Conservation (phyloP, 495 filamentous ascomycete genomes). For the Eremomyces bilateralis region DNA sequence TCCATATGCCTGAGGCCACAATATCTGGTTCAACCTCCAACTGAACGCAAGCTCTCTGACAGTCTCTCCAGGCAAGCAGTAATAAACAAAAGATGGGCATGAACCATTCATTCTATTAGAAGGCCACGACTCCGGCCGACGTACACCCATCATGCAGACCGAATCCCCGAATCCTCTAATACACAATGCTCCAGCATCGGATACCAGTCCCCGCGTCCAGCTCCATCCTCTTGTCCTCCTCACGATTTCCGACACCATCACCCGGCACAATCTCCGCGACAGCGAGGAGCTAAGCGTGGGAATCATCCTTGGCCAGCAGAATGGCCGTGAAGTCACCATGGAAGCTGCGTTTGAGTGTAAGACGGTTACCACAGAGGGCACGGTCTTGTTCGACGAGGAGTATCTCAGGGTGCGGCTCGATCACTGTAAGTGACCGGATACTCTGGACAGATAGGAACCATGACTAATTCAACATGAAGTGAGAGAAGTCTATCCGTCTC, state of each 20-base stretch:
- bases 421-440: conserved; percentile 51
- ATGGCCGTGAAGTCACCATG: conserved; percentile 73
- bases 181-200: conserved; percentile 41
- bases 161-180: conserved; percentile 26
- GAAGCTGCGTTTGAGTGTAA: conserved; percentile 82
- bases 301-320: conserved; percentile 70
- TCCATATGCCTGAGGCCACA: no score
- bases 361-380: conserved; percentile 26
- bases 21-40: no score
- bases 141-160: conserved; percentile 12
- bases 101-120: neutral
- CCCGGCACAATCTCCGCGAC: conserved; percentile 60
- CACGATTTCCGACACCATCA: conserved; percentile 91
- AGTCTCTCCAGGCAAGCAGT: no score
- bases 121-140: neutral
- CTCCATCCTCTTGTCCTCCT: conserved; percentile 89
- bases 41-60: no score
- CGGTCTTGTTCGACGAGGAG: conserved; percentile 31
- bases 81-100: no score
- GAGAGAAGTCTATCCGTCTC: conserved; percentile 71
- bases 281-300: conserved; percentile 61
- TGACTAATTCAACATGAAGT: no score
- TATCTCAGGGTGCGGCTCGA: conserved; percentile 69
- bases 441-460: no score
- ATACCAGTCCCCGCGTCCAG: conserved; percentile 58